Base-by-base conservation (phyloP, 805 yeast genomes). In the Candida argentea region DNA sequence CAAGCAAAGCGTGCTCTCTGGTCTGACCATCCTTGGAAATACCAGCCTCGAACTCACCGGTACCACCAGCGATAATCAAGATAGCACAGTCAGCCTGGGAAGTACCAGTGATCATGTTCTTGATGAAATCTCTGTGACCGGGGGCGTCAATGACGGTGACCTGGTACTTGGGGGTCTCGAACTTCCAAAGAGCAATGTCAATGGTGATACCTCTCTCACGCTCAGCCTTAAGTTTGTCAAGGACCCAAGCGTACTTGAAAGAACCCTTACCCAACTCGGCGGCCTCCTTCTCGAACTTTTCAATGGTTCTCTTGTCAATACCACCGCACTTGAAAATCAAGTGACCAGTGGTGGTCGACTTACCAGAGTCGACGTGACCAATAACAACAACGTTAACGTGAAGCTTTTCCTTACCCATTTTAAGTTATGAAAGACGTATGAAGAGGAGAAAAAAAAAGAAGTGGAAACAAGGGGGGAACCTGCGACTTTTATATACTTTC, bases 331-430 rank as follows among this genome's bases (percentile, higher is more conserved):
- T 86, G 94, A 65, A 87, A 64, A 87, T 86, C 72, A 87, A 82
- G 80, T 87, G 96, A 71, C 96, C 96, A 66, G 97, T 87, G 70
- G 96, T 89, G 63, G 97, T 87, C 46, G 96, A 89, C 75, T 83
- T 53, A 57, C 65, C 65, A 57, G 96, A 87, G 73, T 89, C 97
- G 96, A 91, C 97, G 94, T 89, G 97, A 72, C 97, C 98, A 70
- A 89, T 89, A 65, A 91, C 97, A 70, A 91, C 98, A 73, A 89
- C 94, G 95, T 89, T 89, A 76, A 89, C 83, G 83, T 89, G 97
- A 70, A 74, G 59, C 81, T 89, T 87, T 61, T 77, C 95, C 71
- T 85, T 85, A 78, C 95, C 95, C 94, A 60, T 61, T 37, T 32
- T 49, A 36, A 31, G 28, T 33, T 25, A 32, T 33, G 20, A 20